Evolutionary conservation across 306 rosid species (phyloP), one percentile per base, ranked within the genome.

Genomic region (Lablab purpureus): DNA sequence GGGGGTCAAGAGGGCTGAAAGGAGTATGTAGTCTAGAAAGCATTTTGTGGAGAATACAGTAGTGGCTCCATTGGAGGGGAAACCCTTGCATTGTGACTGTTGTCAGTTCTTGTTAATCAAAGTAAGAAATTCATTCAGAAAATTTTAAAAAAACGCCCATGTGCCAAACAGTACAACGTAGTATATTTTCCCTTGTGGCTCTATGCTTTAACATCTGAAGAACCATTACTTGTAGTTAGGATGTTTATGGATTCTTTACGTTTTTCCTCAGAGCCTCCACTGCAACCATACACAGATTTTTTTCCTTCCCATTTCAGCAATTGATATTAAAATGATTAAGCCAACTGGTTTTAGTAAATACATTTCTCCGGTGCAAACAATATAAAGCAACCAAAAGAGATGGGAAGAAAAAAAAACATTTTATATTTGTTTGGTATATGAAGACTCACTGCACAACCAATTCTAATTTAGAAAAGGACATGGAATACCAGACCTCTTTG

Each of bases 401-500:
- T 12, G 2, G 37, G 21, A n/a, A 23, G 7, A 52, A 25, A 72
- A 63, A 13, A 65, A n/a, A 34, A 2, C 13, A 15, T 22, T 21
- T 56, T 66, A n/a, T 37, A 59, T 9, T 30, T 55, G 34, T 25
- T 84, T 30, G 10, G 76, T 40, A 55, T 67, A 46, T 28, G 63
- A 43, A 72, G 49, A 64, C 1, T 34, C 37, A 47, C 11, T 28
- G 64, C 25, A 30, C 6, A 37, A 67, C 17, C 37, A 63, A 66
- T 70, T 76, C 67, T 10, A 37, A 27, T 69, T 59, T 41, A 70
- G 19, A 71, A 45, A 74, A 76, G 25, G 43, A 55, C 13, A 12
- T 21, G 40, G 1, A 73, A 18, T 70, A 80, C 6, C 32, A 77
- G 85, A 95, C 99, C 99, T 91, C 86, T 90, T 83, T 87, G 97